These are phyloP conservation scores for Wickerhamiella allomyrinae DNA, from an alignment of 805 yeast genomes.

Conservation along the genomic window DNA sequence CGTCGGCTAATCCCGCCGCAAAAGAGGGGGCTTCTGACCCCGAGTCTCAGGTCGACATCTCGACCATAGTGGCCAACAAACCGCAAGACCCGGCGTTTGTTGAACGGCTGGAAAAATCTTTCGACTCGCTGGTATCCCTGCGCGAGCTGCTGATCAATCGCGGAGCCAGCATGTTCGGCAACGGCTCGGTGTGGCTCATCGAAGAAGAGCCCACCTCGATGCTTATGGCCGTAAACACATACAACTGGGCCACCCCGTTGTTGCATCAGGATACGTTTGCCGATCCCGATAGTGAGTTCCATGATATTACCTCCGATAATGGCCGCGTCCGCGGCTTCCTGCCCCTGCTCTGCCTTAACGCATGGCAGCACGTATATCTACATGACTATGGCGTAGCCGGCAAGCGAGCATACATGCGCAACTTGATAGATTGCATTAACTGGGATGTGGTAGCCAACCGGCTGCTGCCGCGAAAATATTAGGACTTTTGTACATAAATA, in stretches of 20 bases:
- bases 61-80: constrained; percentile 12
- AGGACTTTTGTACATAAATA: too few species aligned
- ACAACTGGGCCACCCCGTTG: constrained; percentile 80
- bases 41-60: constrained; percentile 18
- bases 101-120: constrained; percentile 27
- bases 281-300: not conserved
- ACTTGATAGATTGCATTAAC: constrained; percentile 64
- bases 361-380: constrained; percentile 79
- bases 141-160: constrained; percentile 59
- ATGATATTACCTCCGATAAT: constrained; percentile 4
- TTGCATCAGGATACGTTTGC: constrained; percentile 16
- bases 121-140: constrained; percentile 70
- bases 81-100: constrained; percentile 11
- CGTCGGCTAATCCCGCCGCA: constrained; percentile 19
- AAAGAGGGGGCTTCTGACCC: constrained; percentile 9
- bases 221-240: constrained; percentile 68
- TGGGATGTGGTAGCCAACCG: constrained; percentile 40
- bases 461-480: not conserved
- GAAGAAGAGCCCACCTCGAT: constrained; percentile 27
- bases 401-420: constrained; percentile 54
- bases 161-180: constrained; percentile 68
- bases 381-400: constrained; percentile 75
- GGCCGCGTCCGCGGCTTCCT: constrained; percentile 6
- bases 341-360: constrained; percentile 61
- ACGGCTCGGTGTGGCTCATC: constrained; percentile 88